phyloP scores from a whole-genome alignment of 2,329 filamentous ascomycete species.

The Geoglossum cookeanum region DNA sequence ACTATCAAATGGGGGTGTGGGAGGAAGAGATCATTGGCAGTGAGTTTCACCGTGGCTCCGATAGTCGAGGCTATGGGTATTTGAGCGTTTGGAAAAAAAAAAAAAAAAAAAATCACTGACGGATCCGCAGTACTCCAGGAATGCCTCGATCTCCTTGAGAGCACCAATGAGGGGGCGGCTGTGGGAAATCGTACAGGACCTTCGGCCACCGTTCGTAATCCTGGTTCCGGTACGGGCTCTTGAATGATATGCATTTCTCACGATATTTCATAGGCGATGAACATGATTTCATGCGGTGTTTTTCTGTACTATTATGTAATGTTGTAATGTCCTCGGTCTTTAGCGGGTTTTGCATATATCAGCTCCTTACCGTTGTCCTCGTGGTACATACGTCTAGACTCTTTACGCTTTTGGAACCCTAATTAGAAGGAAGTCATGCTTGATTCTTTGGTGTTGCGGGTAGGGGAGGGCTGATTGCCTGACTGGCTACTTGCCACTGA shows the following conservation, averaged over 20 bases:
- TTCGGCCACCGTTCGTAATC: not conserved
- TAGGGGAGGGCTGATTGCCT: not conserved
- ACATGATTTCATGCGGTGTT: not conserved
- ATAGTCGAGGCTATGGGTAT: not conserved
- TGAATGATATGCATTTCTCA: not conserved
- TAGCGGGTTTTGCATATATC: conserved; percentile 2
- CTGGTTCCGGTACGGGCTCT: not conserved
- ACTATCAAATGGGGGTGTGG: conserved; percentile 94
- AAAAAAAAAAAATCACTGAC: not conserved
- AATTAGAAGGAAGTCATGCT: conserved; percentile 1
- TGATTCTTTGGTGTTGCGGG: conserved; percentile 1
- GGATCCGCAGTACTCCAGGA: conserved; percentile 1
- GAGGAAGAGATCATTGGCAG: conserved; percentile 78
- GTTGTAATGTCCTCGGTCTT: not conserved
- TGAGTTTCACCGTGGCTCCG: conserved; percentile 27
- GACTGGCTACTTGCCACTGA: not conserved
- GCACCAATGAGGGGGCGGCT: not conserved
- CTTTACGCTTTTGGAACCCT: conserved; percentile 2
- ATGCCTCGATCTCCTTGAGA: conserved; percentile 4
- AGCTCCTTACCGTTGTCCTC: not conserved
- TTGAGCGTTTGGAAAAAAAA: not conserved
- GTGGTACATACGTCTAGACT: not conserved
- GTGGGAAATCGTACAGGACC: not conserved
- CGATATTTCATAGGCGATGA: not conserved
- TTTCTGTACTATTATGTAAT: not conserved